Evolutionary conservation across 2,329 filamentous ascomycete genomes (phyloP).

Genomic region (Calonectria hongkongensis): DNA sequence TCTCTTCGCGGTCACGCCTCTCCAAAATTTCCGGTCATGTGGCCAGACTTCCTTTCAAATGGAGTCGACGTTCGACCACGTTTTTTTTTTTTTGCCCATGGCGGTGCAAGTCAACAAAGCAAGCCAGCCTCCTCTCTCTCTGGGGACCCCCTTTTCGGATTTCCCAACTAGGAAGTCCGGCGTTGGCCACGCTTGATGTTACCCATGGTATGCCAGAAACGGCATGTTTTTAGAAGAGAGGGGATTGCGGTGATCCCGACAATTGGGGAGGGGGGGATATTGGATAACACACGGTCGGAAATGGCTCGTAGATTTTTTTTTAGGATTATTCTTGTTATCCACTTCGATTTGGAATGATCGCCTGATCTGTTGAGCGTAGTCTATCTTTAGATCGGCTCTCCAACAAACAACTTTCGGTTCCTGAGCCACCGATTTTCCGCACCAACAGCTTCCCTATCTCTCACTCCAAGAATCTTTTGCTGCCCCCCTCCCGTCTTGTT

Average conservation of each 20-base stretch:
- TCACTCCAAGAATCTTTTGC: not conserved
- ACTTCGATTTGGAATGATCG: constrained; percentile 9
- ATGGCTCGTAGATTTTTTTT: not conserved
- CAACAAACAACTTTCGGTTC: not conserved
- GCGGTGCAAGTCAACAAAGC: constrained; percentile 14
- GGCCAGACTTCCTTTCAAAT: constrained; percentile 8
- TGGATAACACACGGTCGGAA: not conserved
- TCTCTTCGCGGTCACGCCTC: constrained; percentile 33
- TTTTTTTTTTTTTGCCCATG: not conserved
- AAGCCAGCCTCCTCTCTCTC: not conserved
- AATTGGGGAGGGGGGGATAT: not conserved
- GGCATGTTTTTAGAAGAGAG: not conserved
- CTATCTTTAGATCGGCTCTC: constrained; percentile 1
- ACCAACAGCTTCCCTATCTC: not conserved
- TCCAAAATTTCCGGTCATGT: constrained; percentile 30
- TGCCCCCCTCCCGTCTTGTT: not conserved
- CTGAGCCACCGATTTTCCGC: constrained; percentile 9
- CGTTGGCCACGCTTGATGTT: constrained; percentile 7
- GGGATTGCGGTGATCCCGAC: not conserved
- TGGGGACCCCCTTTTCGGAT: constrained; percentile 15
- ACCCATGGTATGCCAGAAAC: constrained; percentile 31
- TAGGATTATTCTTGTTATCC: not conserved
- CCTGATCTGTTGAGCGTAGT: constrained; percentile 14
- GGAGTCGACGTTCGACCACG: constrained; percentile 13
- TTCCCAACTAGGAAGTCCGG: constrained; percentile 40